Evolutionary conservation across 495 filamentous ascomycete species (phyloP).

Genomic region (Aspergillus nidulans): DNA sequence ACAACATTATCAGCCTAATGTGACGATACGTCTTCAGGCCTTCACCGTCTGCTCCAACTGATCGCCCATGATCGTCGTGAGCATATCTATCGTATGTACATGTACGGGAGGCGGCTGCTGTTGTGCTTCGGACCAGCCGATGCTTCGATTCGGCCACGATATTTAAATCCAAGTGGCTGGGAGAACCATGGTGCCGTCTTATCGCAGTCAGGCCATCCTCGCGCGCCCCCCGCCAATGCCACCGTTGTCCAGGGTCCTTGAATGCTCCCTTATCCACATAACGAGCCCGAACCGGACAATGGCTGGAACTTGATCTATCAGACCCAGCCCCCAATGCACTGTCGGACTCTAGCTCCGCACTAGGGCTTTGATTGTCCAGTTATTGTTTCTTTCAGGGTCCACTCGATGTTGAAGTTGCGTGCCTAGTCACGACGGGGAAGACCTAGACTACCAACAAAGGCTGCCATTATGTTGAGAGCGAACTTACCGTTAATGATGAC

Average conservation of each 20-base stretch:
- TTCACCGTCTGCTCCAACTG: not conserved
- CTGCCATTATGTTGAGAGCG: not conserved
- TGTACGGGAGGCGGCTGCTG: not conserved
- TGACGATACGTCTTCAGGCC: not conserved
- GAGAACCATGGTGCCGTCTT: not conserved
- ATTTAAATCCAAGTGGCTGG: not conserved
- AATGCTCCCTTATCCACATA: conserved; percentile 7
- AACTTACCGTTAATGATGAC: not conserved
- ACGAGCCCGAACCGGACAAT: conserved; percentile 11
- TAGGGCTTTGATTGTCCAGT: conserved; percentile 11
- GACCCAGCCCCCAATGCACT: conserved; percentile 10
- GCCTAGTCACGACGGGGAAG: conserved; percentile 2
- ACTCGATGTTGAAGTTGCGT: not conserved
- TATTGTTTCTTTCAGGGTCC: not conserved
- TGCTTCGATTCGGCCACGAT: not conserved
- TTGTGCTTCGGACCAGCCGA: not conserved
- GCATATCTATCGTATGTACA: not conserved
- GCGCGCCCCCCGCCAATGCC: not conserved
- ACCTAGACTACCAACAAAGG: conserved; percentile 11
- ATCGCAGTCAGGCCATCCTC: conserved; percentile 3
- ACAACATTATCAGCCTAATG: conserved; percentile 1
- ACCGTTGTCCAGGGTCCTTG: not conserved
- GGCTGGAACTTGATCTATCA: conserved; percentile 16
- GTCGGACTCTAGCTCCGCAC: conserved; percentile 10
- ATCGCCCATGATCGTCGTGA: not conserved